Base-by-base conservation (phyloP, 176 grass and related monocot genomes). In the Luzula sylvatica region DNA sequence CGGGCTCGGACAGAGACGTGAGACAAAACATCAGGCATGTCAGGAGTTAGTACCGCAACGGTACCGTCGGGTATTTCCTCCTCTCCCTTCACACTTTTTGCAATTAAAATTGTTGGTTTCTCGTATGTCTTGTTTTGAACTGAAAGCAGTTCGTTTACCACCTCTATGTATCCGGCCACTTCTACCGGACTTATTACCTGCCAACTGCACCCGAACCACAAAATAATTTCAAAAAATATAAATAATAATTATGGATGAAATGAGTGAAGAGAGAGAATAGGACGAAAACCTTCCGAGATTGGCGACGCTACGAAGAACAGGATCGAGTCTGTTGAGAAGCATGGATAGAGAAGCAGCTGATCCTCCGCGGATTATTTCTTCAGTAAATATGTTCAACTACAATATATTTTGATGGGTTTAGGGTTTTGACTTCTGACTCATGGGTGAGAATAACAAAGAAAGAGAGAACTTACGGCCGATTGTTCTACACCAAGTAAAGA, bases 11-110 rank as follows among this genome's bases (percentile, higher is more conserved):
- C 92, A 49, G 92, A 98, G 11, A 98, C 92, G 57, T 98, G 92
- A 45, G 92, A 90, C n/a, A 98, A 55, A 75, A 98, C 92, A 77
- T 98, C 92, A 61, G 92, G 92, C 92, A 98, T 98, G 52, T 98
- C 81, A 66, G 81, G 92, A 52, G 92, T 98, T 42, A 98, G 77
- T 23, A 98, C 81, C 23, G 81, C 92, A 73, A 98, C 69, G 30
- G 77, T 75, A 50, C 92, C 92, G 74, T 90, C 77, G 0, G 85
- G 81, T 77, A 98, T 83, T 82, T 98, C 92, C 67, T 98, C 92
- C 74, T 98, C 85, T 62, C 92, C 92, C 52, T 90, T 98, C 19
- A 98, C 85, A 87, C 65, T 75, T 59, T 90, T 90, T 61, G 92
- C 85, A 42, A 98, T 59, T 67, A 98, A 77, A 61, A 98, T 72